Percentiles rank a stretch among this genome's conserved stretches.
phyloP scores from a whole-genome alignment of 768 basidiomycete species.

The Termitomyces bulborhizus region DNA sequence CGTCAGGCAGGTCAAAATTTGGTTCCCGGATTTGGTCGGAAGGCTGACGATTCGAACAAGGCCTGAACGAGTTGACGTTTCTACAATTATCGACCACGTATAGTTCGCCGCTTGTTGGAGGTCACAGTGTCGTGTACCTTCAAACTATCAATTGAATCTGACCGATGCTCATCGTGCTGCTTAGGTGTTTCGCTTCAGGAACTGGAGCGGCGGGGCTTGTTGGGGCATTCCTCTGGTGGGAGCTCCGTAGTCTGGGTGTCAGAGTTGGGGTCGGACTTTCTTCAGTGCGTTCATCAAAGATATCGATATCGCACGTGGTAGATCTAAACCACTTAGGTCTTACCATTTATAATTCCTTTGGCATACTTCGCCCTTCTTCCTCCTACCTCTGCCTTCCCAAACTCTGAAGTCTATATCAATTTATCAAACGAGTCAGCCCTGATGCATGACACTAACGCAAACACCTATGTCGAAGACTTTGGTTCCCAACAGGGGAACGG shows the following conservation, averaged over 20 bases:
- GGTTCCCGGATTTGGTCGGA: neutral
- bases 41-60: conserved; percentile 25
- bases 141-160: neutral
- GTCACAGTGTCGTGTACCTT: conserved; percentile 73
- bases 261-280: conserved; percentile 76
- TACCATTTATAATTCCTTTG: conserved; percentile 76
- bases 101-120: conserved; percentile 55
- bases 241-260: conserved; percentile 82
- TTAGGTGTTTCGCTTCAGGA: conserved; percentile 86
- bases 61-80: conserved; percentile 91
- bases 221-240: conserved; percentile 94
- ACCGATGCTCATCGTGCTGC: neutral
- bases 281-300: conserved; percentile 41
- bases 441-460: conserved; percentile 26
- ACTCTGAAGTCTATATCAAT: conserved; percentile 32
- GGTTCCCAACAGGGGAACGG: conserved; percentile 30
- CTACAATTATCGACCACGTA: conserved; percentile 85
- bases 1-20: conserved; percentile 50
- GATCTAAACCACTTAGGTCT: conserved; percentile 40
- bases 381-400: conserved; percentile 41
- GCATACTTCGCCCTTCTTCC: conserved; percentile 80
- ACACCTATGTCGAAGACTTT: conserved; percentile 36
- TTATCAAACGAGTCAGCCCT: conserved; percentile 21
- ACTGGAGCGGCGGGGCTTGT: conserved; percentile 93
- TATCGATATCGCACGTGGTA: no score